Evolutionary conservation across 2,329 filamentous ascomycete genomes (phyloP).

Genomic region (Stagonosporopsis chrysanthemi): DNA sequence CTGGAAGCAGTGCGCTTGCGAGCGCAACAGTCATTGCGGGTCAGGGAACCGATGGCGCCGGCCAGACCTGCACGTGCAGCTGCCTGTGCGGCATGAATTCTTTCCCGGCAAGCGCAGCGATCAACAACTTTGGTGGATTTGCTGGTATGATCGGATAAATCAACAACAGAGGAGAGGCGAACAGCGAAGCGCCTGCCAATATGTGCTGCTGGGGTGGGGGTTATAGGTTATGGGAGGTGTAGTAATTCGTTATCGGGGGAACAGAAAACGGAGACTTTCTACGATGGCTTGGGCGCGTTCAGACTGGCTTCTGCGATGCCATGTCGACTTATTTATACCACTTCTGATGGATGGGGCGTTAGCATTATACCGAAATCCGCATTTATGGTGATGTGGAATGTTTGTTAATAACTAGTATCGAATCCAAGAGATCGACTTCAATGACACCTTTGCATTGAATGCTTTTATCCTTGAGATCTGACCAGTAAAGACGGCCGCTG

Average conservation of each 20-base stretch:
- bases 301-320: slow-evolving; percentile 26
- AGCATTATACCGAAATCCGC: slow-evolving; percentile 50
- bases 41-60: slow-evolving; percentile 36
- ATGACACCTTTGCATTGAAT: neutral
- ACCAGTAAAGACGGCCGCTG: neutral
- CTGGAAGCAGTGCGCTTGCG: slow-evolving; percentile 24
- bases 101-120: slow-evolving; percentile 45
- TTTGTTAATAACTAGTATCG: slow-evolving; percentile 33
- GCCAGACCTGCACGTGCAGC: slow-evolving; percentile 46
- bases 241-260: neutral
- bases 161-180: too few relatives aligned
- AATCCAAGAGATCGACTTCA: slow-evolving; percentile 34
- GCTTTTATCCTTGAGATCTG: neutral
- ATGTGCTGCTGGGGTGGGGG: neutral
- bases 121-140: slow-evolving; percentile 49
- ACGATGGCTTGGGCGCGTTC: slow-evolving; percentile 3
- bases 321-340: slow-evolving; percentile 34
- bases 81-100: slow-evolving; percentile 49
- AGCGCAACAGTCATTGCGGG: slow-evolving; percentile 42
- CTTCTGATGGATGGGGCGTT: slow-evolving; percentile 33
- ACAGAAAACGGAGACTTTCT: slow-evolving; percentile 1
- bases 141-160: slow-evolving; percentile 42
- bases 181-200: neutral
- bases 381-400: slow-evolving; percentile 9
- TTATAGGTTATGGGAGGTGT: neutral